Conservation (phyloP, 2,329 filamentous ascomycete genomes). For the Hymenoscyphus infarciens region DNA sequence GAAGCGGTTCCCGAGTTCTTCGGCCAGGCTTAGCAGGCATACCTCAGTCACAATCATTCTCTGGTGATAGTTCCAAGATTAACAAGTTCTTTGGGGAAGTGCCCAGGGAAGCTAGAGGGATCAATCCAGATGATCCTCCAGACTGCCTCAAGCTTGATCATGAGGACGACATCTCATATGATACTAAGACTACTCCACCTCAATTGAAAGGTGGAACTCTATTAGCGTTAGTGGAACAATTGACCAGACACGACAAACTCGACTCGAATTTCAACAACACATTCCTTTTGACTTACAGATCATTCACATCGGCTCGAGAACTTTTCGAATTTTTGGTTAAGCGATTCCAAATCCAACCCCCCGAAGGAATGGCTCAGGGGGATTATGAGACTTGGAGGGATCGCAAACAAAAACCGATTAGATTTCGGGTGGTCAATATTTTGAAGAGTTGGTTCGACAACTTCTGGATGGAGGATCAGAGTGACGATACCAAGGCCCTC, state of each 20-base stretch:
- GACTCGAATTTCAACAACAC: conserved; percentile 97
- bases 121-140: conserved; percentile 67
- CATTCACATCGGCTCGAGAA: conserved; percentile 86
- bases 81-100: conserved; percentile 65
- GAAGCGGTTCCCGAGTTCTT: conserved; percentile 49
- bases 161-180: conserved; percentile 85
- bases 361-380: conserved; percentile 67
- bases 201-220: conserved; percentile 86
- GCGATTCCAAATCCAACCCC: conserved; percentile 88
- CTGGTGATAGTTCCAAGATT: conserved; percentile 61
- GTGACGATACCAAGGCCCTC: conserved; percentile 76
- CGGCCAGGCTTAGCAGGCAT: conserved; percentile 31
- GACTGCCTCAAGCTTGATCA: conserved; percentile 83
- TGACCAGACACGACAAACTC: conserved; percentile 92
- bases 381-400: conserved; percentile 89
- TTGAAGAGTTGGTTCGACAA: conserved; percentile 98
- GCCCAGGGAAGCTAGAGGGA: conserved; percentile 37
- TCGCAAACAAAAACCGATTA: conserved; percentile 91
- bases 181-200: conserved; percentile 71
- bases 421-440: conserved; percentile 95
- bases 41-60: conserved; percentile 56
- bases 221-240: conserved; percentile 84
- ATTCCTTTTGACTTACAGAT: conserved; percentile 93
- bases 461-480: conserved; percentile 97
- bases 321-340: conserved; percentile 90